Evolutionary conservation across 2,329 filamentous ascomycete species (phyloP).

Genomic region (Aspergillus hortae): DNA sequence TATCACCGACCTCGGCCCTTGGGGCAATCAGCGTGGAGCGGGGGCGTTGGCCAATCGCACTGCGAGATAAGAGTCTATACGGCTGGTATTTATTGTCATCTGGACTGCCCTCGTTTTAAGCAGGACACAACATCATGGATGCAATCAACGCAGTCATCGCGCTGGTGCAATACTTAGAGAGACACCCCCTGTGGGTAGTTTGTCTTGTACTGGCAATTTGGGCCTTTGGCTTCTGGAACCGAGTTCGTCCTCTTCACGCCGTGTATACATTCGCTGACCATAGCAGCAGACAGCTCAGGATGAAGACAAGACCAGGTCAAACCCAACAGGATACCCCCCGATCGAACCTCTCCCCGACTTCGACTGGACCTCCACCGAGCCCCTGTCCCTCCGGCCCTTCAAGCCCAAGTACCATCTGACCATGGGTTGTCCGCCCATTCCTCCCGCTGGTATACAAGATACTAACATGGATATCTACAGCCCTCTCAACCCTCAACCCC

Average conservation of each 20-base stretch:
- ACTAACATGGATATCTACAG: not conserved
- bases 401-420: constrained; percentile 61
- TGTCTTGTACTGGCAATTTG: constrained; percentile 6
- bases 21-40: constrained; percentile 13
- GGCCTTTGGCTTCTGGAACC: constrained; percentile 10
- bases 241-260: constrained; percentile 1
- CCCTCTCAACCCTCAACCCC: constrained; percentile 33
- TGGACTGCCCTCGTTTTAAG: too few relatives aligned
- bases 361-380: constrained; percentile 49
- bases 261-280: not conserved
- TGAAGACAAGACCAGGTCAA: not conserved
- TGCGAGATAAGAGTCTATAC: too few relatives aligned
- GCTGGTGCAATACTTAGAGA: constrained; percentile 2
- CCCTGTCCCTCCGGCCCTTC: constrained; percentile 54
- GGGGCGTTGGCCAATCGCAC: constrained; percentile 11
- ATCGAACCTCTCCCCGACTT: constrained; percentile 47
- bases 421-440: constrained; percentile 51
- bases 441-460: not conserved
- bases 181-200: constrained; percentile 1
- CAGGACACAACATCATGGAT: not conserved
- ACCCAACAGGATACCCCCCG: constrained; percentile 17
- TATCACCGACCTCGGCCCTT: constrained; percentile 6
- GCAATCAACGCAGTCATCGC: not conserved
- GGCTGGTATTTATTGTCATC: too few relatives aligned
- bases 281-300: not conserved